Evolutionary conservation across 116 monocot species (phyloP).

Genomic region (Zostera marina): DNA sequence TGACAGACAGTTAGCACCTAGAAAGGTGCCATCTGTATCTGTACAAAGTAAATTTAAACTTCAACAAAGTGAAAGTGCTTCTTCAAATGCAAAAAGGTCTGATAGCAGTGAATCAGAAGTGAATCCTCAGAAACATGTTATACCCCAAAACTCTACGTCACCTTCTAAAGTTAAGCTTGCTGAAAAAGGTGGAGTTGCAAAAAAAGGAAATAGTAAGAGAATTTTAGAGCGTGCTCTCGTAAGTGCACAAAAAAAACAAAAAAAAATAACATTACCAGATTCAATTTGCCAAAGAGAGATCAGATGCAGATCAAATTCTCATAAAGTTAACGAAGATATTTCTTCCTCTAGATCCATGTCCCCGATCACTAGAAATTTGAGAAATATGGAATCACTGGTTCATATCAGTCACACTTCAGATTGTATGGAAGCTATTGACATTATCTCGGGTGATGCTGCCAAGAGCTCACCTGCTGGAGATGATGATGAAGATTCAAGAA

Average conservation of each 20-base stretch:
- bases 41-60: slow-evolving; percentile 22
- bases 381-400: slow-evolving; percentile 21
- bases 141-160: slow-evolving; percentile 21
- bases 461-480: slow-evolving; percentile 19
- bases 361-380: slow-evolving; percentile 20
- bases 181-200: slow-evolving; percentile 25
- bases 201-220: slow-evolving; percentile 67
- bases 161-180: slow-evolving; percentile 28
- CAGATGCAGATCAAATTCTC: slow-evolving; percentile 45
- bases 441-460: slow-evolving; percentile 13
- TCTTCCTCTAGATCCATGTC: slow-evolving; percentile 35
- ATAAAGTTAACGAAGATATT: slow-evolving; percentile 29
- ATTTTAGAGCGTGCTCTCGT: slow-evolving; percentile 65
- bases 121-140: slow-evolving; percentile 19
- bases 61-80: slow-evolving; percentile 68
- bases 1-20: slow-evolving; percentile 16
- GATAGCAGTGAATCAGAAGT: slow-evolving; percentile 92
- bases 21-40: slow-evolving; percentile 28
- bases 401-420: slow-evolving; percentile 19
- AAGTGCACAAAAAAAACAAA: slow-evolving; percentile 60
- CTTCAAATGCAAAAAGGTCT: slow-evolving; percentile 66
- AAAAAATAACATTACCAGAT: slow-evolving; percentile 35
- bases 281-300: slow-evolving; percentile 26
- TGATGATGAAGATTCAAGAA: slow-evolving; percentile 41
- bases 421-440: slow-evolving; percentile 22